Conservation (phyloP, 768 basidiomycete genomes). For the Russula vinacea region DNA sequence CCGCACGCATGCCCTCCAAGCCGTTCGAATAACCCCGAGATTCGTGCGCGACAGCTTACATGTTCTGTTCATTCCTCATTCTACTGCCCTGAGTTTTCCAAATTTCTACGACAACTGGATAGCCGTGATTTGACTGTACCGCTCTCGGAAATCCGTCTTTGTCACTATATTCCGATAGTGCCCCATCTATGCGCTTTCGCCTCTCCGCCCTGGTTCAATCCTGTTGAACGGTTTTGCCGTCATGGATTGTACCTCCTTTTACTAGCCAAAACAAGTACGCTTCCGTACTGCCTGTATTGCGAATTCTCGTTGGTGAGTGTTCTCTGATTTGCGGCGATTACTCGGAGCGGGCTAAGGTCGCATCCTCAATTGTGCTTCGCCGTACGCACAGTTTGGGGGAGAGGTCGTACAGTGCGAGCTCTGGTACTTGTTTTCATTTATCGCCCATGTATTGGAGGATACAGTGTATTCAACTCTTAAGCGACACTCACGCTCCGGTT, state of each 20-base stretch:
- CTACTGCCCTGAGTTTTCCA: slow-evolving; percentile 53
- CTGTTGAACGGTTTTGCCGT: slow-evolving; percentile 98
- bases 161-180: slow-evolving; percentile 85
- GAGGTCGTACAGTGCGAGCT: too few relatives aligned
- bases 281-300: slow-evolving; percentile 92
- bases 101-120: slow-evolving; percentile 99
- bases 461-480: too few relatives aligned
- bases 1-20: slow-evolving; percentile 34
- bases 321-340: too few relatives aligned
- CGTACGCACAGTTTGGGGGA: too few relatives aligned
- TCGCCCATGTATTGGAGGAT: too few relatives aligned
- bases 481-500: too few relatives aligned
- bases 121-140: slow-evolving; percentile 96
- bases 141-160: slow-evolving; percentile 95
- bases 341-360: slow-evolving; percentile 95
- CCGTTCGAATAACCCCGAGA: slow-evolving; percentile 88
- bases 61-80: slow-evolving; percentile 53
- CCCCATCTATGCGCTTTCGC: slow-evolving; percentile 81
- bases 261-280: slow-evolving; percentile 80
- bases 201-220: slow-evolving; percentile 94
- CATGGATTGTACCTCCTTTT: slow-evolving; percentile 94
- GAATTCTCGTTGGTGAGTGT: slow-evolving; percentile 97
- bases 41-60: slow-evolving; percentile 97
- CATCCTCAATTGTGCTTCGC: slow-evolving; percentile 50
- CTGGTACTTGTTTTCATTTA: too few relatives aligned